Conservation (phyloP, 352 stramenopile genomes). For the Phytophthora hibernalis region DNA sequence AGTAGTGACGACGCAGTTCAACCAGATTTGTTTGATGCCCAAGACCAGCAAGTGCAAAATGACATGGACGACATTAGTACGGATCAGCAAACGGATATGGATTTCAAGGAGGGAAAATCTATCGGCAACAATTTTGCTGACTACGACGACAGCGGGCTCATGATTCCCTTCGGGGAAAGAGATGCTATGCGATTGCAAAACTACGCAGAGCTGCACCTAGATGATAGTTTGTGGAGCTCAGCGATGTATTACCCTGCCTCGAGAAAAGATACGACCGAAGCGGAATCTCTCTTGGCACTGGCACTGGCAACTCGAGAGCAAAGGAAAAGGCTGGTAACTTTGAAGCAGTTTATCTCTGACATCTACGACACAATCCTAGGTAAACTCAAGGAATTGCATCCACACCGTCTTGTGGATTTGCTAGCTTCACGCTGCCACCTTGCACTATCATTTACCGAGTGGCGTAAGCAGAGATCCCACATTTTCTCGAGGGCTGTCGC, state of each 20-base stretch:
- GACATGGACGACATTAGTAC: constrained; percentile 2
- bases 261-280: constrained; percentile 9
- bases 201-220: constrained; percentile 37
- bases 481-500: constrained; percentile 29
- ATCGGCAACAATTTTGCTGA: constrained; percentile 1
- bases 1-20: constrained; percentile 15
- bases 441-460: constrained; percentile 58
- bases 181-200: constrained; percentile 35
- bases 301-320: constrained; percentile 52
- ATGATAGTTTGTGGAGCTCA: constrained; percentile 49
- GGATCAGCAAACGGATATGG: constrained; percentile 4
- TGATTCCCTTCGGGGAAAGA: constrained; percentile 29
- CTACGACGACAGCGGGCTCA: constrained; percentile 3
- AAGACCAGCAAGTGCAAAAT: constrained; percentile 13
- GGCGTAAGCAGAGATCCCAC: constrained; percentile 31
- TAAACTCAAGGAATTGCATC: constrained; percentile 47
- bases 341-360: constrained; percentile 79
- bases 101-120: not conserved
- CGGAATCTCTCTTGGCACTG: constrained; percentile 33
- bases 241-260: constrained; percentile 38
- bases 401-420: constrained; percentile 25
- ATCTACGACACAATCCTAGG: constrained; percentile 75
- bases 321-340: constrained; percentile 48
- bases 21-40: constrained; percentile 5
- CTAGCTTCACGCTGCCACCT: constrained; percentile 50